A percentile compares a stretch with the other conserved stretches of the same genome.
These are phyloP conservation scores for Echria macrotheca DNA, from an alignment of 495 filamentous ascomycete species.

Conservation along the genomic window DNA sequence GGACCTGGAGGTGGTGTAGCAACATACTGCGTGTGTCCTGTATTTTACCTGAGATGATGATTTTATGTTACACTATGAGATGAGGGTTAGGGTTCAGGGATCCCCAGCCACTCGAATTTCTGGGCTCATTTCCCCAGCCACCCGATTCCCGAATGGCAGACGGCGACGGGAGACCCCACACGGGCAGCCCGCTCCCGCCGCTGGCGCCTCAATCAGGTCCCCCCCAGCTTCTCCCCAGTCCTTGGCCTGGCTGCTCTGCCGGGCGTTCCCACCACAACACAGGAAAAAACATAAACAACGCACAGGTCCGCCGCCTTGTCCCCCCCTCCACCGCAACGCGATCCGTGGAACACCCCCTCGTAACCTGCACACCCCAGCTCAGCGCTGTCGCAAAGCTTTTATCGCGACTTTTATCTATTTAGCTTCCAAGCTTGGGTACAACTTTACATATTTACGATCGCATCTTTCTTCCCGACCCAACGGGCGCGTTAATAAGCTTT, in stretches of 20 bases:
- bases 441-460: too few relatives aligned
- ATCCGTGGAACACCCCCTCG: not conserved
- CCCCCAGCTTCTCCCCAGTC: too few relatives aligned
- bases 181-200: too few relatives aligned
- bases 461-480: conserved; percentile 1
- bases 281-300: conserved; percentile 13
- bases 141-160: too few relatives aligned
- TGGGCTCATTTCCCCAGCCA: not conserved
- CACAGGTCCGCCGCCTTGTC: conserved; percentile 4
- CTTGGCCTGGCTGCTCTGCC: not conserved
- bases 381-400: not conserved
- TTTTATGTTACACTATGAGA: too few relatives aligned
- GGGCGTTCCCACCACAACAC: not conserved
- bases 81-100: too few relatives aligned
- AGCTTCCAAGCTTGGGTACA: too few relatives aligned
- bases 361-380: not conserved
- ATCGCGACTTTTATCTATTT: too few relatives aligned
- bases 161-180: too few relatives aligned
- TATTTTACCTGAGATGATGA: too few relatives aligned
- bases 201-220: too few relatives aligned
- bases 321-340: not conserved
- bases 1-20: conserved; percentile 27
- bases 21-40: not conserved
- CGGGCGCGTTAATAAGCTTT: not conserved
- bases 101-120: conserved; percentile 4